Percentiles rank a stretch among this genome's conserved stretches.
phyloP scores from a whole-genome alignment of 2,329 filamentous ascomycete species.

The Apiospora rasikravindrae region DNA sequence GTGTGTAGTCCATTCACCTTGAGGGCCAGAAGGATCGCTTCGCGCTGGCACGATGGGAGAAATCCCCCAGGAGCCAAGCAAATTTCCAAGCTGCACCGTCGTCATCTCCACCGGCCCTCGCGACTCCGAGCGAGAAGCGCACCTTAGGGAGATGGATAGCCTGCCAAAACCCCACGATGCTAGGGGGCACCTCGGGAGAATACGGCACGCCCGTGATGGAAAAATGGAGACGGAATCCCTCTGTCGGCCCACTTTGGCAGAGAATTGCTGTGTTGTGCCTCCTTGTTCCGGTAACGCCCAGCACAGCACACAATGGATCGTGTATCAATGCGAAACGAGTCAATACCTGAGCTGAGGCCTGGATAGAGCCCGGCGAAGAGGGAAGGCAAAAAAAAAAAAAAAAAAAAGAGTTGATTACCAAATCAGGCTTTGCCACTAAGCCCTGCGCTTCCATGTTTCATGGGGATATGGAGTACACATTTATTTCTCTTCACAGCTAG shows the following conservation, averaged over 20 bases:
- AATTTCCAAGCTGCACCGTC: conserved; percentile 18
- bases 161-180: conserved; percentile 20
- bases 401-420: neutral
- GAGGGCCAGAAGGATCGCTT: conserved; percentile 11
- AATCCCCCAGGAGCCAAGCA: neutral
- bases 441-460: neutral
- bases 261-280: conserved; percentile 8
- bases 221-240: conserved; percentile 6
- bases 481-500: neutral
- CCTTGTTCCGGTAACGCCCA: conserved; percentile 11
- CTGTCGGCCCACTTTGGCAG: conserved; percentile 11
- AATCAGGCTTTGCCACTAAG: neutral
- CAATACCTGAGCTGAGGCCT: neutral
- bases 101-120: conserved; percentile 13
- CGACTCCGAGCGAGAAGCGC: conserved; percentile 18
- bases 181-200: conserved; percentile 20
- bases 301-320: neutral
- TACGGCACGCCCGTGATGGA: conserved; percentile 18
- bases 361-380: neutral
- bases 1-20: neutral
- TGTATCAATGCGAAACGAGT: conserved; percentile 19
- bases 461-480: neutral
- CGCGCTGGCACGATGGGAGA: neutral
- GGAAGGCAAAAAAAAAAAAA: neutral
- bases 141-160: conserved; percentile 12